These are phyloP conservation scores for Apophysomyces ossiformis DNA, from an alignment of 371 early-diverging fungal species.

Conservation along the genomic window DNA sequence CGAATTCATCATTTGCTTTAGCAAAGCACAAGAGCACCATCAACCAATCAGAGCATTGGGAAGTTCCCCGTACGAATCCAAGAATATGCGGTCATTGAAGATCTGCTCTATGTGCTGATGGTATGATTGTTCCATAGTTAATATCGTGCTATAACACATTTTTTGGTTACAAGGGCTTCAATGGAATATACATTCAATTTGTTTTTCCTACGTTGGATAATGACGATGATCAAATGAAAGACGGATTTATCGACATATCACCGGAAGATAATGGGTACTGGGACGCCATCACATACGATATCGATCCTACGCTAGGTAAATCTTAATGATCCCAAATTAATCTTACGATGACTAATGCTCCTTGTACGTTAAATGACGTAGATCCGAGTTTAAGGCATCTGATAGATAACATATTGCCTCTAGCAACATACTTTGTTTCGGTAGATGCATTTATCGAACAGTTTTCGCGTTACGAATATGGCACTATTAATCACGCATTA, in stretches of 20 bases:
- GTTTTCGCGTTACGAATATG: conserved; percentile 79
- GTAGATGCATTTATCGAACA: conserved; percentile 76
- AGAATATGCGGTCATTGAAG: conserved; percentile 86
- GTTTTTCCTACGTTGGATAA: conserved; percentile 30
- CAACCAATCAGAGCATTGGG: conserved; percentile 23
- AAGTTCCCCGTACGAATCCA: conserved; percentile 59
- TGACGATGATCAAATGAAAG: conserved; percentile 36
- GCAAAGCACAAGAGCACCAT: conserved; percentile 6
- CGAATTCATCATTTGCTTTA: not conserved
- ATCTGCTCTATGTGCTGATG: conserved; percentile 85
- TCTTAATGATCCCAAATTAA: no score
- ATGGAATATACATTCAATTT: conserved; percentile 74
- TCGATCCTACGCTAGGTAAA: conserved; percentile 60
- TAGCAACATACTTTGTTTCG: conserved; percentile 74
- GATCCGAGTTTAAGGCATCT: conserved; percentile 82
- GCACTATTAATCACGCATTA: conserved; percentile 90
- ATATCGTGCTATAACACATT: not conserved
- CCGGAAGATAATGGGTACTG: conserved; percentile 25
- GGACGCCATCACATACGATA: conserved; percentile 41
- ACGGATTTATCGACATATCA: conserved; percentile 21
- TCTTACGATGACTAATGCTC: not conserved
- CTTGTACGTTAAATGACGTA: conserved; percentile 24
- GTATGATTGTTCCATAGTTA: conserved; percentile 39
- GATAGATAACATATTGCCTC: conserved; percentile 74
- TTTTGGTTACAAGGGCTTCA: conserved; percentile 67